Conservation (phyloP, 75 land plant genomes). For the Adiantum capillusveneris region DNA sequence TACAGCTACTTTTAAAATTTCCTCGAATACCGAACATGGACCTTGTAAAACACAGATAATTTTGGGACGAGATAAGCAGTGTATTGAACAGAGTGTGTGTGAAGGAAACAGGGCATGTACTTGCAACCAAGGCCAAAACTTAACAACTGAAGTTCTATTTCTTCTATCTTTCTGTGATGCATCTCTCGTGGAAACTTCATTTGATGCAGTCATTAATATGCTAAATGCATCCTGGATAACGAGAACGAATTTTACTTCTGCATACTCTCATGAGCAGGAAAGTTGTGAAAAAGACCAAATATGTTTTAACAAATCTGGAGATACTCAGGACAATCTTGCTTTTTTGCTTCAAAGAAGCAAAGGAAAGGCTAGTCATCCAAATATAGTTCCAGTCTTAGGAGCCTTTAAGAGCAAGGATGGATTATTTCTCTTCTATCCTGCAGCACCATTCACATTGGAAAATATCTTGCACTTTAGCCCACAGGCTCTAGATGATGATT, state of each 20-base stretch:
- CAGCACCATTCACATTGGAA: constrained; percentile 59
- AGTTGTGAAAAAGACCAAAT: background rate
- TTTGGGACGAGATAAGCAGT: no score
- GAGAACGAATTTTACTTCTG: no score
- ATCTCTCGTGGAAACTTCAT: background rate
- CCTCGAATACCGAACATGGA: no score
- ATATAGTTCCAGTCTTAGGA: constrained; percentile 56
- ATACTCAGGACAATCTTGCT: background rate
- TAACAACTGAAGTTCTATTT: background rate
- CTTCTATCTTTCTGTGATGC: background rate
- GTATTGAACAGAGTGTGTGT: no score
- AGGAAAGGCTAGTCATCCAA: constrained; percentile 64
- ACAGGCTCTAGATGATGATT: constrained; percentile 54
- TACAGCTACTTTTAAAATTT: no score
- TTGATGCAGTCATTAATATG: no score
- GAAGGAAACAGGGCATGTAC: background rate
- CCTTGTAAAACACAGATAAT: no score
- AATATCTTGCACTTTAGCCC: constrained; percentile 71
- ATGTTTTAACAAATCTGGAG: constrained; percentile 7
- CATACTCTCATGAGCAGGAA: no score
- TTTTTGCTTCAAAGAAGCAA: background rate
- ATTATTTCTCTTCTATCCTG: constrained; percentile 35
- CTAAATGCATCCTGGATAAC: no score
- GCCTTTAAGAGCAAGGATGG: constrained; percentile 30
- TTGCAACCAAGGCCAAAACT: background rate